Conservation (phyloP, 2,329 filamentous ascomycete species). For the Cytospora chrysosperma region DNA sequence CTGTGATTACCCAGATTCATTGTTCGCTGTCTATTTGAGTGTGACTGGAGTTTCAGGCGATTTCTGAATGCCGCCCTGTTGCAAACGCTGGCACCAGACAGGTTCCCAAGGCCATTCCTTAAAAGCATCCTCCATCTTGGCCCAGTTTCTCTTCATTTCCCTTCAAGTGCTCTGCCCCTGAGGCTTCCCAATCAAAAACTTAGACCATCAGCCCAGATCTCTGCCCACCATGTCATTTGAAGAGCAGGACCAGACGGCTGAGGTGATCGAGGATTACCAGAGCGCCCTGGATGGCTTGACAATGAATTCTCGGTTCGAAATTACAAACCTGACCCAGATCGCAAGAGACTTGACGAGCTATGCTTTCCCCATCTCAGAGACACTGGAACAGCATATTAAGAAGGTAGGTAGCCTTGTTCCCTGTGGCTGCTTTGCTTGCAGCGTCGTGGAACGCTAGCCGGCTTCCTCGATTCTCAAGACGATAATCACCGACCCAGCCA, state of each 20-base stretch:
- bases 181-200: not conserved
- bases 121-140: slow-evolving; percentile 1
- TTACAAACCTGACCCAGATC: slow-evolving; percentile 95
- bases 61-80: slow-evolving; percentile 8
- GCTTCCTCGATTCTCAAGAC: not conserved
- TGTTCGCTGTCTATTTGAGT: slow-evolving; percentile 16
- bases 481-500: not conserved
- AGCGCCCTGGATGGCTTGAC: slow-evolving; percentile 89
- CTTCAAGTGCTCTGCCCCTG: slow-evolving; percentile 10
- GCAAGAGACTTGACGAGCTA: slow-evolving; percentile 97
- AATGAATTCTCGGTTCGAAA: slow-evolving; percentile 89
- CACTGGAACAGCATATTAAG: slow-evolving; percentile 89
- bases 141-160: not conserved
- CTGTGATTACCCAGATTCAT: slow-evolving; percentile 15
- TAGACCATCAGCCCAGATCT: not conserved
- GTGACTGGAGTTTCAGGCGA: slow-evolving; percentile 11
- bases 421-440: slow-evolving; percentile 12
- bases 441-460: not conserved
- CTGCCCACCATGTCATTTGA: slow-evolving; percentile 47
- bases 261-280: slow-evolving; percentile 93
- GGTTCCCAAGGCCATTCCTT: not conserved
- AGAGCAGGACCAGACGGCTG: slow-evolving; percentile 60
- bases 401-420: slow-evolving; percentile 64
- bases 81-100: slow-evolving; percentile 7
- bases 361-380: slow-evolving; percentile 87